A percentile compares a stretch with the other conserved stretches of the same genome.
Evolutionary conservation across 176 grass and related monocot species (phyloP).

Genomic region (Hordeum marinum): DNA sequence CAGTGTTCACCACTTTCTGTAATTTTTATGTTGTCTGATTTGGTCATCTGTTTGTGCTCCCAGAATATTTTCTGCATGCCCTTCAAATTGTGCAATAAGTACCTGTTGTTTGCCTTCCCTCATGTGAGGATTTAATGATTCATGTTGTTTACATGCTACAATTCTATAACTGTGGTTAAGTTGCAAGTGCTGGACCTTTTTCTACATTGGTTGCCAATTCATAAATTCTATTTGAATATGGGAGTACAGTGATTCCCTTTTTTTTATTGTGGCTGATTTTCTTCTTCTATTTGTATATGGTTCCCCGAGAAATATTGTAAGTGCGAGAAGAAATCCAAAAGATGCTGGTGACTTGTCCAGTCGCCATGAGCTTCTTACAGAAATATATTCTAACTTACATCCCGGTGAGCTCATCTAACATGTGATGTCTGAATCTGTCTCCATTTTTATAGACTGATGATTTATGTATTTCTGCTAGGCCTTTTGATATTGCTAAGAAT

Average conservation of each 20-base stretch:
- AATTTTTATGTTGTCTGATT: not conserved
- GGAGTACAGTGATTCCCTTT: not conserved
- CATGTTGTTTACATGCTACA: not conserved
- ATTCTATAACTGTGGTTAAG: not conserved
- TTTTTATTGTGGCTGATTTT: conserved; percentile 20
- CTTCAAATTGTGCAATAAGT: not conserved
- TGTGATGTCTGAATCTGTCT: conserved; percentile 18
- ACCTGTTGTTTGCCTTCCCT: not conserved
- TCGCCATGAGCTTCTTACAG: conserved; percentile 70
- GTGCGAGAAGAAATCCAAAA: conserved; percentile 78
- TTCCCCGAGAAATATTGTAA: conserved; percentile 67
- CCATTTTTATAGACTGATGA: conserved; percentile 17
- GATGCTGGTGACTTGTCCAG: conserved; percentile 72
- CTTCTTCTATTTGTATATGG: conserved; percentile 17
- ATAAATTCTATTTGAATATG: conserved; percentile 1
- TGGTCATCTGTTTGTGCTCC: not conserved
- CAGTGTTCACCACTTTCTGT: not conserved
- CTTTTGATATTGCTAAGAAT: conserved; percentile 82
- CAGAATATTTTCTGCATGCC: not conserved
- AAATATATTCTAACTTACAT: conserved; percentile 63
- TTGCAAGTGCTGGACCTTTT: not conserved
- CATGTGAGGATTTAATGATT: not conserved
- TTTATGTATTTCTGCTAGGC: conserved; percentile 46
- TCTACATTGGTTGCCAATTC: conserved; percentile 11
- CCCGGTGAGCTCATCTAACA: conserved; percentile 53